Evolutionary conservation across 805 yeast genomes (phyloP).

Genomic region (Starmerella bombicola): DNA sequence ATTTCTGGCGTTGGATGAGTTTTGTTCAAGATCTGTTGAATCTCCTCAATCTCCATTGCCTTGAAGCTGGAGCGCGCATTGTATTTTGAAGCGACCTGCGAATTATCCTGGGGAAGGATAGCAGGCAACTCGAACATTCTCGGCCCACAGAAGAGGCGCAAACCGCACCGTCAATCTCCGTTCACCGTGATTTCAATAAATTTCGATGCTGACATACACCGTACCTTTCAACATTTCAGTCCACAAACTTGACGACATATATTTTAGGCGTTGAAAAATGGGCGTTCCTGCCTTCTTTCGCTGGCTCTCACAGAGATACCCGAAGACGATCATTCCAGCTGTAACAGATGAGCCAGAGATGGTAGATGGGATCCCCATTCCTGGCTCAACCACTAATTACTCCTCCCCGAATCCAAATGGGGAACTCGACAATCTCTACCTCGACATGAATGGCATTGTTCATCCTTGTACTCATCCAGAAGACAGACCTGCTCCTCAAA

Average conservation of each 20-base stretch:
- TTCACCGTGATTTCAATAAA: too few relatives aligned
- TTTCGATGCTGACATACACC: too few relatives aligned
- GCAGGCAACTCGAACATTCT: conserved; percentile 14
- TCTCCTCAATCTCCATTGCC: conserved; percentile 4
- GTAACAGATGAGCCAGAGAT: conserved; percentile 47
- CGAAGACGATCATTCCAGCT: conserved; percentile 86
- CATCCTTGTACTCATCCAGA: conserved; percentile 99
- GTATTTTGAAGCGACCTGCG: background rate
- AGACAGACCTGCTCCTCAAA: conserved; percentile 87
- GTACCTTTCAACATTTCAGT: too few relatives aligned
- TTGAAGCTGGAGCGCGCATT: background rate
- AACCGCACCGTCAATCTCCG: too few relatives aligned
- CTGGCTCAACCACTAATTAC: conserved; percentile 40
- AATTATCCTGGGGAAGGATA: conserved; percentile 5
- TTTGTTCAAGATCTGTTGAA: background rate
- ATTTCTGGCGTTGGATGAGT: background rate
- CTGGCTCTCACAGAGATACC: conserved; percentile 88
- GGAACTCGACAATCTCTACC: conserved; percentile 80
- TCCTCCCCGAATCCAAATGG: conserved; percentile 83
- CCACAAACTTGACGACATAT: too few relatives aligned
- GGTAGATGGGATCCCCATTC: conserved; percentile 50
- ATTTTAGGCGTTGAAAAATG: conserved; percentile 10
- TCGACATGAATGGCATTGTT: conserved; percentile 98
- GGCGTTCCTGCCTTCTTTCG: conserved; percentile 98
- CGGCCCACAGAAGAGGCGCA: too few relatives aligned